phyloP scores from a whole-genome alignment of 495 filamentous ascomycete genomes.

The Lichenothelia convexa region DNA sequence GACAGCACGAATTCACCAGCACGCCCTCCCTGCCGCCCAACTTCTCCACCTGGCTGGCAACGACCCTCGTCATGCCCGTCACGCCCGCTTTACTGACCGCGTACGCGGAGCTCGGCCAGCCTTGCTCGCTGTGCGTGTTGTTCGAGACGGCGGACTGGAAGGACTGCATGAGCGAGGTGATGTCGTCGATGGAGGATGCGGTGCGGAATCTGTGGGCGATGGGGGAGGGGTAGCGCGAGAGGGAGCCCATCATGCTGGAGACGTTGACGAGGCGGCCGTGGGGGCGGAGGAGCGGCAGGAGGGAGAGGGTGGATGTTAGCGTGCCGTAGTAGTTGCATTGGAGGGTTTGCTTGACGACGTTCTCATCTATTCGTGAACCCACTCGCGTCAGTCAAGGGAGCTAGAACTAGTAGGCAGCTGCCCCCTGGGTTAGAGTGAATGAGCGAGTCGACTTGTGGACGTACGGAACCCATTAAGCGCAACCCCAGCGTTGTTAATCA shows the following conservation, averaged over 20 bases:
- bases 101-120: slow-evolving; percentile 30
- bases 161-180: slow-evolving; percentile 25
- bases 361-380: slow-evolving; percentile 19
- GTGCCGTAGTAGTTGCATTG: slow-evolving; percentile 31
- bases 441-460: no score
- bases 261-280: slow-evolving; percentile 30
- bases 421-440: no score
- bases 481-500: slow-evolving; percentile 32
- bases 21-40: slow-evolving; percentile 15
- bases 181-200: slow-evolving; percentile 20
- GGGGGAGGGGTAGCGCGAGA: slow-evolving; percentile 24
- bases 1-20: slow-evolving; percentile 34
- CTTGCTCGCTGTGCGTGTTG: slow-evolving; percentile 24
- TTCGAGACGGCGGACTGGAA: slow-evolving; percentile 23
- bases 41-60: slow-evolving; percentile 22
- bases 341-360: slow-evolving; percentile 30
- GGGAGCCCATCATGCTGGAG: slow-evolving; percentile 22
- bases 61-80: slow-evolving; percentile 24
- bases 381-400: no score
- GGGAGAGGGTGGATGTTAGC: slow-evolving; percentile 19
- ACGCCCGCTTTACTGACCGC: slow-evolving; percentile 28
- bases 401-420: no score
- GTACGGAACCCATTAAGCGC: slow-evolving; percentile 20
- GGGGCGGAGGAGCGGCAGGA: slow-evolving; percentile 26
- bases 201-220: slow-evolving; percentile 19